Evolutionary conservation across 2,329 filamentous ascomycete genomes (phyloP).

Genomic region (Boeremia exigua): DNA sequence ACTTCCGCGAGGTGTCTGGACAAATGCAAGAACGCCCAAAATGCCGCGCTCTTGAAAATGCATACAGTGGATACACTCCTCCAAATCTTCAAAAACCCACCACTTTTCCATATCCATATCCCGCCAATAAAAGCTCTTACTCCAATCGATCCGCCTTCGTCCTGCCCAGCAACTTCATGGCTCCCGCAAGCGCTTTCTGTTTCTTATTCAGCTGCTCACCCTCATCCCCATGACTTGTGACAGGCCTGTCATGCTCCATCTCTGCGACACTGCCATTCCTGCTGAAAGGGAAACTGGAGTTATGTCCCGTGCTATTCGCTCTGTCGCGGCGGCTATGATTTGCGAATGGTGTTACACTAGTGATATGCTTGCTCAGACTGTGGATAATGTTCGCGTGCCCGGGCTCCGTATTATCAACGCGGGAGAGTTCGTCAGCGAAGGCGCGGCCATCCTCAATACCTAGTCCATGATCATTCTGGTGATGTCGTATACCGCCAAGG

Average conservation of each 20-base stretch:
- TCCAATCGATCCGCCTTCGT: slow-evolving; percentile 2
- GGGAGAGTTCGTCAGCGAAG: slow-evolving; percentile 45
- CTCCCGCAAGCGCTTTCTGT: slow-evolving; percentile 12
- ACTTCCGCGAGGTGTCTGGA: too few relatives aligned
- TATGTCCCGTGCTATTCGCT: slow-evolving; percentile 18
- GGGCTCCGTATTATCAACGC: slow-evolving; percentile 47
- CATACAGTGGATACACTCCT: too few relatives aligned
- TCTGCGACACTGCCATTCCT: slow-evolving; percentile 8
- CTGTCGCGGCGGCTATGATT: slow-evolving; percentile 24
- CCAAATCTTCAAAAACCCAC: too few relatives aligned
- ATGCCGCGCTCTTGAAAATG: too few relatives aligned
- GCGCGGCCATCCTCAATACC: slow-evolving; percentile 39
- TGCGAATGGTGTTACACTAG: slow-evolving; percentile 37
- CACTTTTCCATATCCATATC: too few relatives aligned
- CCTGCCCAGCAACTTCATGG: slow-evolving; percentile 11
- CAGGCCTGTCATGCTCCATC: neutral
- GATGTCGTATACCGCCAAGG: slow-evolving; percentile 26
- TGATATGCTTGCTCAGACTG: slow-evolving; percentile 42
- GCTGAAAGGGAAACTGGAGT: neutral
- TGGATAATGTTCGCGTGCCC: slow-evolving; percentile 43
- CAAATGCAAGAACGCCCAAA: too few relatives aligned
- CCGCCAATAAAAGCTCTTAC: neutral
- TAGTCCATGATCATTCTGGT: slow-evolving; percentile 19
- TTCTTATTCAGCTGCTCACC: slow-evolving; percentile 12
- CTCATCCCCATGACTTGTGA: slow-evolving; percentile 3